A percentile compares a stretch with the other conserved stretches of the same genome.
phyloP scores from a whole-genome alignment of 2,329 filamentous ascomycete genomes.

The Trichoderma polysporum region DNA sequence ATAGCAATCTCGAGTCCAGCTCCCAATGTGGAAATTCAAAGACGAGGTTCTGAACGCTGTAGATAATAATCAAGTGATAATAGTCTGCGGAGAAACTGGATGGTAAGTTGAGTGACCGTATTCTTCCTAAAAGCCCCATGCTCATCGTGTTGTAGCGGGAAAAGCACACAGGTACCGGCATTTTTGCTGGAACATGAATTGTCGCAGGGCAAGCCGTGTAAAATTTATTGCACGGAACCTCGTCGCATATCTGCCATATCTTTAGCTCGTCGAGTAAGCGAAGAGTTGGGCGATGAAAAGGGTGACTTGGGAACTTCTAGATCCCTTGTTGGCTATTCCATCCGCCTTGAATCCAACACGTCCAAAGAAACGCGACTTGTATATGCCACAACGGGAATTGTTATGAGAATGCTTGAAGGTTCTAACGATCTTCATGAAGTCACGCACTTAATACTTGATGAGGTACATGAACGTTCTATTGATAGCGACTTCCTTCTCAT shows the following conservation, averaged over 20 bases:
- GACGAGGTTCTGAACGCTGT: constrained; percentile 75
- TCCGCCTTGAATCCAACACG: constrained; percentile 85
- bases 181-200: constrained; percentile 91
- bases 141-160: constrained; percentile 58
- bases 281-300: constrained; percentile 85
- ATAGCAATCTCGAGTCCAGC: constrained; percentile 65
- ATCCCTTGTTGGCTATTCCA: constrained; percentile 91
- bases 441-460: constrained; percentile 93
- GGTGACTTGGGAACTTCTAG: constrained; percentile 77
- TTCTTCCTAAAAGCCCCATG: neutral
- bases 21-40: constrained; percentile 88
- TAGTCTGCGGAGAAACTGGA: constrained; percentile 94
- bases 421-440: constrained; percentile 84
- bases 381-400: constrained; percentile 87
- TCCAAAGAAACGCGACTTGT: constrained; percentile 79
- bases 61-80: constrained; percentile 78
- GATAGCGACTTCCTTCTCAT: constrained; percentile 96
- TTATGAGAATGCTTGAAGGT: constrained; percentile 96
- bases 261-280: constrained; percentile 85
- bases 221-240: constrained; percentile 94
- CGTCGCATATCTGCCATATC: constrained; percentile 95
- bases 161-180: constrained; percentile 95
- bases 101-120: constrained; percentile 49
- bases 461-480: constrained; percentile 94
- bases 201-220: constrained; percentile 75